Conservation (phyloP, 2,329 filamentous ascomycete genomes). For the Celoporthe dispersa region DNA sequence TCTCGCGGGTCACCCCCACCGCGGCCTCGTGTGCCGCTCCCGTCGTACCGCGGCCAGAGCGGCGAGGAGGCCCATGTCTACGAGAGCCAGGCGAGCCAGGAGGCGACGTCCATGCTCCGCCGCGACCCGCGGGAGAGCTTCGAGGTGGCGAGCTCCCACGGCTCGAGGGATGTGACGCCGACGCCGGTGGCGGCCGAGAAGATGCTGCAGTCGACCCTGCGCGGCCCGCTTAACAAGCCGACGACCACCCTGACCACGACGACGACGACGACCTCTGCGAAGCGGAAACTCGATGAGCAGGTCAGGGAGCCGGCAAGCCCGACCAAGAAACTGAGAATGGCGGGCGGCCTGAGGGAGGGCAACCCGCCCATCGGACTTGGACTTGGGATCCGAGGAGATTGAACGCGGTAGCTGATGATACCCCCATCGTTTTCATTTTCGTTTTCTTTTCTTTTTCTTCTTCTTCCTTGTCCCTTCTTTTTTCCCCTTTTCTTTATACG, state of each 20-base stretch:
- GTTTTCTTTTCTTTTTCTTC: neutral
- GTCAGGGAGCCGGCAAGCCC: constrained; percentile 48
- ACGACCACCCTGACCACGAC: constrained; percentile 31
- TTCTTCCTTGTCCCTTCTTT: too few relatives aligned
- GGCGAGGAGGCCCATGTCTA: constrained; percentile 64
- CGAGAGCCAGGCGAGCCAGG: constrained; percentile 78
- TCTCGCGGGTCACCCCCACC: constrained; percentile 33
- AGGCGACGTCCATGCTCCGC: constrained; percentile 75
- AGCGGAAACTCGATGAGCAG: constrained; percentile 53
- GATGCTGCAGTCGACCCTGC: constrained; percentile 56
- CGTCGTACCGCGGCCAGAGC: constrained; percentile 28
- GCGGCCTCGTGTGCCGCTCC: constrained; percentile 22
- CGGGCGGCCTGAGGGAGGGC: constrained; percentile 44
- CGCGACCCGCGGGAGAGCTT: constrained; percentile 59
- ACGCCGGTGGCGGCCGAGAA: constrained; percentile 50
- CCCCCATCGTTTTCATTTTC: constrained; percentile 12
- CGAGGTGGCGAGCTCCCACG: constrained; percentile 50
- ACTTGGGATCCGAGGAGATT: constrained; percentile 50
- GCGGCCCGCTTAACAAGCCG: constrained; percentile 49
- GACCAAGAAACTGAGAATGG: constrained; percentile 55
- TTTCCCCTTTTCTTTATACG: neutral
- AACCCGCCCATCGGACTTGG: constrained; percentile 47
- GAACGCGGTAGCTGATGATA: constrained; percentile 15
- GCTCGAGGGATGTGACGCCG: constrained; percentile 50
- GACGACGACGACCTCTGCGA: constrained; percentile 43